Evolutionary conservation across 805 yeast genomes (phyloP).

Genomic region (Candida takata): DNA sequence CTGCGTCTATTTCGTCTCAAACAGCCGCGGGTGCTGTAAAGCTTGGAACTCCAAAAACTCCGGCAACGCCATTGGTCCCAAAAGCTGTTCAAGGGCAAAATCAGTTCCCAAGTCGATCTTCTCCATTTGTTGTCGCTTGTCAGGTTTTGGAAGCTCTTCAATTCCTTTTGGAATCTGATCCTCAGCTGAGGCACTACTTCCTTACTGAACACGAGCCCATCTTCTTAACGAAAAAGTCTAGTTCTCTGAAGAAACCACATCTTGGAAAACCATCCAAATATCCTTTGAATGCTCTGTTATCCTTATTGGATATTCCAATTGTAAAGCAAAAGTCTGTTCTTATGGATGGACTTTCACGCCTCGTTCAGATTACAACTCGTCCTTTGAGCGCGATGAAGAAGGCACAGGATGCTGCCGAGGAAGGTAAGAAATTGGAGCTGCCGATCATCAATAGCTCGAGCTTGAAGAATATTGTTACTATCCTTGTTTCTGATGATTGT

Average conservation of each 20-base stretch:
- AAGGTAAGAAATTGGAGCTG: constrained; percentile 30
- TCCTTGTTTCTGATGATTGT: constrained; percentile 76
- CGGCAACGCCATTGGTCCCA: constrained; percentile 29
- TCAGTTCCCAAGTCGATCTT: constrained; percentile 47
- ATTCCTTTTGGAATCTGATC: constrained; percentile 58
- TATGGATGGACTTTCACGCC: constrained; percentile 69
- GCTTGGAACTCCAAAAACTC: constrained; percentile 15
- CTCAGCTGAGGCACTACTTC: constrained; percentile 65
- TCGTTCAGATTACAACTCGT: constrained; percentile 69
- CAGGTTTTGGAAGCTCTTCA: constrained; percentile 74
- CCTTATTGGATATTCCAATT: constrained; percentile 53
- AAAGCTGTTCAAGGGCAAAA: constrained; percentile 42
- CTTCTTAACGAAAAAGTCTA: constrained; percentile 28
- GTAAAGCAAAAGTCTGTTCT: constrained; percentile 66
- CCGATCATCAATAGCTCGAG: constrained; percentile 62
- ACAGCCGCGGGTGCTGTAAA: constrained; percentile 1
- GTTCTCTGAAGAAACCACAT: constrained; percentile 28
- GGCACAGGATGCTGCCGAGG: constrained; percentile 24
- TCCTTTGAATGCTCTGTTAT: constrained; percentile 67
- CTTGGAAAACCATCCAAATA: constrained; percentile 41
- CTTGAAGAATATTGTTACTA: constrained; percentile 54
- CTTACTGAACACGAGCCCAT: constrained; percentile 66
- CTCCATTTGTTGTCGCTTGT: constrained; percentile 65
- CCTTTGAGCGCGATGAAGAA: constrained; percentile 54
- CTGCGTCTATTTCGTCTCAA: constrained; percentile 5